Conservation (phyloP, 1,284 basidiomycete species). For the Sanghuangporus weigelae region DNA sequence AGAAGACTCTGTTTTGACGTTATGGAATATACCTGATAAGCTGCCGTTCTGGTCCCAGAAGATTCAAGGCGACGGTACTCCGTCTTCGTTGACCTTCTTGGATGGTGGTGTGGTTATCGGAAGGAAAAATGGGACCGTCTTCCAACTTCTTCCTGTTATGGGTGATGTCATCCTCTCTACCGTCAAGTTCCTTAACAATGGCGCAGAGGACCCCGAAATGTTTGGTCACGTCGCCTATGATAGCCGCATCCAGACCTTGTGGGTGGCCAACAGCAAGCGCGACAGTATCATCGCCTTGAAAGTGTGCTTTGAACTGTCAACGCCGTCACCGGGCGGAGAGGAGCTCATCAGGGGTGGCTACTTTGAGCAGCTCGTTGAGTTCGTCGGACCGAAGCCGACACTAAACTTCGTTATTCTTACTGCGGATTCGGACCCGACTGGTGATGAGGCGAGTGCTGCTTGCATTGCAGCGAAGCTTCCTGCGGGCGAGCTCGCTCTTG, state of each 20-base stretch:
- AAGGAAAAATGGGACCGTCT: constrained; percentile 72
- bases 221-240: constrained; percentile 82
- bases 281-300: constrained; percentile 78
- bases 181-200: constrained; percentile 67
- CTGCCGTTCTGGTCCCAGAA: constrained; percentile 67
- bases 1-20: constrained; percentile 69
- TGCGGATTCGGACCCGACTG: constrained; percentile 70
- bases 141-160: constrained; percentile 69
- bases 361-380: constrained; percentile 77
- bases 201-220: constrained; percentile 69
- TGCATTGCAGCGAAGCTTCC: constrained; percentile 74
- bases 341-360: constrained; percentile 50
- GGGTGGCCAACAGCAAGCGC: constrained; percentile 77
- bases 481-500: constrained; percentile 69
- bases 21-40: constrained; percentile 74
- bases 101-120: constrained; percentile 76
- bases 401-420: constrained; percentile 83
- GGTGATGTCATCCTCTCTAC: constrained; percentile 70
- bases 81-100: constrained; percentile 75
- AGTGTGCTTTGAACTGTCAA: constrained; percentile 59
- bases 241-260: constrained; percentile 72
- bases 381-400: constrained; percentile 73
- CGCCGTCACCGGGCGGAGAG: constrained; percentile 46
- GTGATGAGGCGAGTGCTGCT: constrained; percentile 73
- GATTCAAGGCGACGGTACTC: constrained; percentile 68